Evolutionary conservation across 2,329 filamentous ascomycete genomes (phyloP).

Genomic region (Phialophora expanda): DNA sequence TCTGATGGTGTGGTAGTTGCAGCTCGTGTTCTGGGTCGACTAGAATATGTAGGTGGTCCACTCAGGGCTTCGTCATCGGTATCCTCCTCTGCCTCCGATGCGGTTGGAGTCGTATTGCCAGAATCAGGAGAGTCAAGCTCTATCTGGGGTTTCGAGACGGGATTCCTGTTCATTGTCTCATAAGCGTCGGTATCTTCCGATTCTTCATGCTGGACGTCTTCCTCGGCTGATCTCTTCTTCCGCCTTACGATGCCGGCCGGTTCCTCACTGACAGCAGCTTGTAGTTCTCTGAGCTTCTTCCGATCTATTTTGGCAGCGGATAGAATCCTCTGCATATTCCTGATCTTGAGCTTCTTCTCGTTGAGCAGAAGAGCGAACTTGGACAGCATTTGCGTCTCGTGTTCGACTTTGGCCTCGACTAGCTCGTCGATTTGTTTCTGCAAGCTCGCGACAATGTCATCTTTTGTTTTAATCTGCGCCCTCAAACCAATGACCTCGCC

Average conservation of each 20-base stretch:
- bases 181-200: slow-evolving; percentile 37
- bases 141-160: slow-evolving; percentile 8
- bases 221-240: slow-evolving; percentile 32
- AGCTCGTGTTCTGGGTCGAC: slow-evolving; percentile 9
- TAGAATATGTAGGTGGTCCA: slow-evolving; percentile 6
- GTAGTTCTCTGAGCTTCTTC: slow-evolving; percentile 43
- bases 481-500: slow-evolving; percentile 50
- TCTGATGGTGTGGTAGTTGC: slow-evolving; percentile 14
- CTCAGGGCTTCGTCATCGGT: slow-evolving; percentile 31
- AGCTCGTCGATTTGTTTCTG: slow-evolving; percentile 63
- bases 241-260: slow-evolving; percentile 35
- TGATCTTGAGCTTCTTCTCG: slow-evolving; percentile 68
- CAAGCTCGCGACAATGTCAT: slow-evolving; percentile 58
- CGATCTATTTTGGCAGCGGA: slow-evolving; percentile 55
- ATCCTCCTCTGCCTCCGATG: slow-evolving; percentile 19
- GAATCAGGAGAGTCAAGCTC: slow-evolving; percentile 22
- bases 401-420: slow-evolving; percentile 60
- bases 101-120: slow-evolving; percentile 18
- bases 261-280: slow-evolving; percentile 39
- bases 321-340: slow-evolving; percentile 64
- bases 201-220: slow-evolving; percentile 19
- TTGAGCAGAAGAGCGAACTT: slow-evolving; percentile 66
- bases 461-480: slow-evolving; percentile 51
- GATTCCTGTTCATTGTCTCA: slow-evolving; percentile 32
- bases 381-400: slow-evolving; percentile 62